Conservation (phyloP, 129 eudicot genomes). For the Kitagawia praeruptora region DNA sequence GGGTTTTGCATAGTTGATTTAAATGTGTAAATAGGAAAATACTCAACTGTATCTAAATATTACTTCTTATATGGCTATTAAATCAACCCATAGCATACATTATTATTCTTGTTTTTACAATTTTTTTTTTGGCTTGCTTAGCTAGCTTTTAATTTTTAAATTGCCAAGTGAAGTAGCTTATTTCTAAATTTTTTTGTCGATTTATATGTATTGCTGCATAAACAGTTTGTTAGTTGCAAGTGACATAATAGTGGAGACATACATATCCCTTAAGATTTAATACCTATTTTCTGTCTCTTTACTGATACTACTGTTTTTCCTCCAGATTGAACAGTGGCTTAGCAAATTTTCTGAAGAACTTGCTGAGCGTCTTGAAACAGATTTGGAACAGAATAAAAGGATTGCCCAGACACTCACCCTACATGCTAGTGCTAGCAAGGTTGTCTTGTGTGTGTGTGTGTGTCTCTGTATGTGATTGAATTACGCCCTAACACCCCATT, state of each 20-base stretch:
- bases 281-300: neutral
- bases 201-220: neutral
- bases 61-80: neutral
- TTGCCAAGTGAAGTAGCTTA: neutral
- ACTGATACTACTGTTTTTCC: conserved; percentile 6
- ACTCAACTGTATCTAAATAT: neutral
- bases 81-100: neutral
- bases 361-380: conserved; percentile 72
- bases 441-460: conserved; percentile 9
- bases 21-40: neutral
- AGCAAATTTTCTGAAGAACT: conserved; percentile 84
- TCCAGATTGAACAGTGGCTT: conserved; percentile 83
- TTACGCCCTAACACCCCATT: neutral
- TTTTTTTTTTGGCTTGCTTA: neutral
- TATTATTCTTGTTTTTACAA: neutral
- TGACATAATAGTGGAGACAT: neutral
- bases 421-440: conserved; percentile 79
- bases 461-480: neutral
- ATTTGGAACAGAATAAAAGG: conserved; percentile 73
- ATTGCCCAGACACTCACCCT: conserved; percentile 83
- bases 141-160: neutral
- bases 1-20: neutral
- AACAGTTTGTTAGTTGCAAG: neutral
- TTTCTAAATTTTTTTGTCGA: neutral
- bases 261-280: neutral